Evolutionary conservation across 768 basidiomycete species (phyloP), one percentile per base, ranked within the genome.

Genomic region (Tremella mesenterica): DNA sequence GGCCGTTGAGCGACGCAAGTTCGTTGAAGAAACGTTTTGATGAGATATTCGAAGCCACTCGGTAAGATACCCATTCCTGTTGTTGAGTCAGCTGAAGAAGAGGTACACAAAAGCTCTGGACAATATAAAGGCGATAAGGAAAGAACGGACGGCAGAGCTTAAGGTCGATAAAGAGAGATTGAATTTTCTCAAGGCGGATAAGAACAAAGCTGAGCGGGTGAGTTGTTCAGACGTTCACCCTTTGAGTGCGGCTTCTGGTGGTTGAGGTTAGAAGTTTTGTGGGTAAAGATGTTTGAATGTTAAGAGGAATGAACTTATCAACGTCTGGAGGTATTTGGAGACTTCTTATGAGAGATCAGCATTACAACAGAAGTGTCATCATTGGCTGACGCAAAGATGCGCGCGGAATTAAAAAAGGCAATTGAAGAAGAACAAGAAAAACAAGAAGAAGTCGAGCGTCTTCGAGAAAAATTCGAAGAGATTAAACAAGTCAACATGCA

Each of bases 21-120:
- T 80, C 83, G 0, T 75, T 99, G 31, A 99, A 99, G 79, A 97
- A 96, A 80, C 97, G 97, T 71, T 99, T 99, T 57, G 95, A 99
- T 64, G 95, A 99, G 65, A 99, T 99, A 52, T 97, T 99, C 64
- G 95, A 99, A 73, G 95, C 95, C 3, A 97, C 92, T 18, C 85
- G 86, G 90, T 73, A 43, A 57, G 69, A 87, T 28, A 77, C 67
- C 36, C 39, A 31, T 6, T 41, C 20, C 33, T 31, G 36, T 13
- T 46, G 18, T 46, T 31, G 12, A n/a, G 25, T 18, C 10, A 21
- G 44, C 44, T 30, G n/a, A 45, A n/a, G 23, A 9, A 41, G 53
- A 95, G 92, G 65, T 99, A 96, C 73, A 96, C 93, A 0, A 97
- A 97, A 67, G 95, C 93, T 0, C 79, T 99, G 1, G 89, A 95